Conservation (phyloP, 306 rosid species). For the Fagus sylvatica region DNA sequence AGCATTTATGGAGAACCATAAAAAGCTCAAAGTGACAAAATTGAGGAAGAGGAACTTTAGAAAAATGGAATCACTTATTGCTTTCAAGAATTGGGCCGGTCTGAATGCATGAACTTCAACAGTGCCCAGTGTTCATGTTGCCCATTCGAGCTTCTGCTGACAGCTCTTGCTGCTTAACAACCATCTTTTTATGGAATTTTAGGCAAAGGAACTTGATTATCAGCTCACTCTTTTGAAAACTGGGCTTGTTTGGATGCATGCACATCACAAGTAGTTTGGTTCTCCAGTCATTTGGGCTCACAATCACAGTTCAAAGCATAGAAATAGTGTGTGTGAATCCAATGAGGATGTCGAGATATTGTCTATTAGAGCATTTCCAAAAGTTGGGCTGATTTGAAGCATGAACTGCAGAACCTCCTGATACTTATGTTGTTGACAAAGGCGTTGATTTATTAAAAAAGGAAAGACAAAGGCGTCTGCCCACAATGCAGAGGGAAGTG, state of each 20-base stretch:
- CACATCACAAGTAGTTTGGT: slow-evolving; percentile 5
- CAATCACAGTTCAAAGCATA: neutral
- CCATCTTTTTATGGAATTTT: slow-evolving; percentile 16
- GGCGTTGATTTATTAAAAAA: neutral
- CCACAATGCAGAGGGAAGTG: neutral
- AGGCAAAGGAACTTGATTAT: slow-evolving; percentile 14
- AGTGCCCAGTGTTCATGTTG: slow-evolving; percentile 10
- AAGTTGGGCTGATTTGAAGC: no score
- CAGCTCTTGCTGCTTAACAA: slow-evolving; percentile 6
- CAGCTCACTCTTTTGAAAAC: slow-evolving; percentile 18
- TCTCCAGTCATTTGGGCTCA: slow-evolving; percentile 7
- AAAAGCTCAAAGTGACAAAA: slow-evolving; percentile 77
- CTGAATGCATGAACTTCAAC: slow-evolving; percentile 53
- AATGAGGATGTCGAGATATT: no score
- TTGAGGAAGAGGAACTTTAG: slow-evolving; percentile 67
- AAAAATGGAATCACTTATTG: slow-evolving; percentile 86
- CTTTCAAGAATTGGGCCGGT: slow-evolving; percentile 98
- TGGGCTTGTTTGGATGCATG: slow-evolving; percentile 11
- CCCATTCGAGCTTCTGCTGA: slow-evolving; percentile 14
- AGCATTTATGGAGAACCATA: slow-evolving; percentile 94
- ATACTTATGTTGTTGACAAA: neutral
- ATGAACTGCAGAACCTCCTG: neutral
- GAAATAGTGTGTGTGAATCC: no score
- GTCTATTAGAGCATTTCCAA: no score
- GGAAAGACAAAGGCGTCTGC: neutral